Conservation (phyloP, 2,329 filamentous ascomycete species). For the Alternaria incomplexa region DNA sequence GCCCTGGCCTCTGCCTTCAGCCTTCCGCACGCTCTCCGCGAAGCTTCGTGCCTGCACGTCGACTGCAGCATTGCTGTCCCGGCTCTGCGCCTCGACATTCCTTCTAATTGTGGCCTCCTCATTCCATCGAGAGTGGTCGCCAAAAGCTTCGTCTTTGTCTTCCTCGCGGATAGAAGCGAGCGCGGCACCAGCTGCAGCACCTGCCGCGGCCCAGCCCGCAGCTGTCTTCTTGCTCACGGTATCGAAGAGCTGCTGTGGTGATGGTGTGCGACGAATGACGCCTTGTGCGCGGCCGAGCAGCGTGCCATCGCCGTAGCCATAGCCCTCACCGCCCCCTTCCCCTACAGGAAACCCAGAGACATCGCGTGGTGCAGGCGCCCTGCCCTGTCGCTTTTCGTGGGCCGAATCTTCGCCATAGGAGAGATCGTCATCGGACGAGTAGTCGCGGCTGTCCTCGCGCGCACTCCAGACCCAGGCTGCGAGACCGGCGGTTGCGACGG, state of each 20-base stretch:
- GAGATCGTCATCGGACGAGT: constrained; percentile 59
- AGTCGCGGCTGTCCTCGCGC: constrained; percentile 75
- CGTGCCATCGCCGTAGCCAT: constrained; percentile 54
- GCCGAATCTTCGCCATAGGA: constrained; percentile 52
- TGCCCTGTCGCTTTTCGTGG: constrained; percentile 26
- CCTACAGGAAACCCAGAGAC: constrained; percentile 28
- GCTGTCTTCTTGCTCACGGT: constrained; percentile 80
- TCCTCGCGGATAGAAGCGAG: constrained; percentile 85
- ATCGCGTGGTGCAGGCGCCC: constrained; percentile 24
- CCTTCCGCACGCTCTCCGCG: constrained; percentile 35
- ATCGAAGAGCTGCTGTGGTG: constrained; percentile 87
- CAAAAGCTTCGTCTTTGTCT: constrained; percentile 73
- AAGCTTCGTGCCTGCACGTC: constrained; percentile 43
- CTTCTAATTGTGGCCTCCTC: constrained; percentile 80
- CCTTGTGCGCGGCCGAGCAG: constrained; percentile 81
- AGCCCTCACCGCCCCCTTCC: constrained; percentile 28
- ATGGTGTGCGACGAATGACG: constrained; percentile 80
- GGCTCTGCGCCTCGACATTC: constrained; percentile 46
- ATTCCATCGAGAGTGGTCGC: constrained; percentile 89
- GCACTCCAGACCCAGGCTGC: constrained; percentile 96
- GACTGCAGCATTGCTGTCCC: constrained; percentile 43
- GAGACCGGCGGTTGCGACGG: constrained; percentile 82
- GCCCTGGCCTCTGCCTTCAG: constrained; percentile 14
- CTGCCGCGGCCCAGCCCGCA: constrained; percentile 81
- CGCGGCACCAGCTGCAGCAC: constrained; percentile 81